phyloP scores from a whole-genome alignment of 768 basidiomycete genomes.

The Agrocybe chaxingu region DNA sequence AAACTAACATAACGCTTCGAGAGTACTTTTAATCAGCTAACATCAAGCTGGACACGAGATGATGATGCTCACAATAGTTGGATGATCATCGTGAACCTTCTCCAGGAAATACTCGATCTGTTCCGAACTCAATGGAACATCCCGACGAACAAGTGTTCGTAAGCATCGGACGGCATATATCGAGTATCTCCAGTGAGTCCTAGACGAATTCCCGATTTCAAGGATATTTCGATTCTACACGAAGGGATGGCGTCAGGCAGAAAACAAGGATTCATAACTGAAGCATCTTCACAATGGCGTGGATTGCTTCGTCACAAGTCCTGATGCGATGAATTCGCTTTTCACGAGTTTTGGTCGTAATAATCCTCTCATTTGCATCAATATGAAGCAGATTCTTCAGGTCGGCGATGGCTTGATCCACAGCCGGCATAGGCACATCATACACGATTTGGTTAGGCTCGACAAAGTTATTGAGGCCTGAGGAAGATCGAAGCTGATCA shows the following conservation, averaged over 20 bases:
- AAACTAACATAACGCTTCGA: slow-evolving; percentile 55
- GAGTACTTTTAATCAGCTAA: slow-evolving; percentile 5
- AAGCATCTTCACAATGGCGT: slow-evolving; percentile 38
- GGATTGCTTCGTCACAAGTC: slow-evolving; percentile 37
- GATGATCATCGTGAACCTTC: slow-evolving; percentile 60
- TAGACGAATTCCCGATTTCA: slow-evolving; percentile 52
- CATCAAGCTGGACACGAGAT: neutral
- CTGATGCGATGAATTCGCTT: slow-evolving; percentile 43
- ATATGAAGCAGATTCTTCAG: slow-evolving; percentile 36
- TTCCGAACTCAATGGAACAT: slow-evolving; percentile 44
- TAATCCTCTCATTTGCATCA: slow-evolving; percentile 28
- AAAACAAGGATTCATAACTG: neutral
- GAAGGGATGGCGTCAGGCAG: slow-evolving; percentile 8
- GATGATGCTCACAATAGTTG: slow-evolving; percentile 52
- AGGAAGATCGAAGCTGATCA: neutral
- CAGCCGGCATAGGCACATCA: slow-evolving; percentile 39
- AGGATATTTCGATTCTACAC: slow-evolving; percentile 42
- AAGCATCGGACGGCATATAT: slow-evolving; percentile 69
- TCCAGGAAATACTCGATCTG: slow-evolving; percentile 59
- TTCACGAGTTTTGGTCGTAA: slow-evolving; percentile 39
- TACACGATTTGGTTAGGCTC: slow-evolving; percentile 62
- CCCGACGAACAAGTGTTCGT: slow-evolving; percentile 65
- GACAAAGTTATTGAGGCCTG: slow-evolving; percentile 57
- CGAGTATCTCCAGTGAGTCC: slow-evolving; percentile 79
- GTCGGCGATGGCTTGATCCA: slow-evolving; percentile 33